phyloP scores from a whole-genome alignment of 2,329 filamentous ascomycete genomes.

The Botrytis squamosa region DNA sequence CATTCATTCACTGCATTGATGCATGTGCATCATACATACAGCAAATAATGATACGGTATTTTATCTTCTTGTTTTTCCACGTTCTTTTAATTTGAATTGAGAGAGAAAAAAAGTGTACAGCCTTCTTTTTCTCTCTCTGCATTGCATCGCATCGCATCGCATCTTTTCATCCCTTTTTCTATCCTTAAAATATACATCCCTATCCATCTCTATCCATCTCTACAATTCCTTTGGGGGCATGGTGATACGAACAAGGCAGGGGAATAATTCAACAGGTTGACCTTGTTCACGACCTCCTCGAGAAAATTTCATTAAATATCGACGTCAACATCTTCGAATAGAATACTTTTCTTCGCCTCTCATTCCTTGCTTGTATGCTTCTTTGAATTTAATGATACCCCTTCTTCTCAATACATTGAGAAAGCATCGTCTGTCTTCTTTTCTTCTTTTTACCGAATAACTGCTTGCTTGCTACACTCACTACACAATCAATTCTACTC shows the following conservation, averaged over 20 bases:
- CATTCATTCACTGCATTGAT: background rate
- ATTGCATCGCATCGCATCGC: slow-evolving; percentile 1
- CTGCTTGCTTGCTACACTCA: slow-evolving; percentile 35
- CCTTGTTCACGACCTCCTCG: background rate
- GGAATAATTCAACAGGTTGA: background rate
- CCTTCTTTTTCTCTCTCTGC: background rate
- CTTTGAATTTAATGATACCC: slow-evolving; percentile 35
- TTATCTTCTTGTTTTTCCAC: slow-evolving; percentile 1
- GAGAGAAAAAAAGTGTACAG: background rate
- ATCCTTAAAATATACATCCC: background rate
- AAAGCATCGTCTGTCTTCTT: slow-evolving; percentile 31
- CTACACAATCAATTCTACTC: slow-evolving; percentile 25
- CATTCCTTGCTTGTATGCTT: background rate
- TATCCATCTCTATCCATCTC: background rate
- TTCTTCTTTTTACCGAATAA: slow-evolving; percentile 31
- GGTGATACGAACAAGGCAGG: background rate
- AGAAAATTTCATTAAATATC: slow-evolving; percentile 10
- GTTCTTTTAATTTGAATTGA: background rate
- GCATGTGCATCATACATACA: slow-evolving; percentile 12
- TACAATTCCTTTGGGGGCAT: background rate
- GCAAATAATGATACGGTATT: slow-evolving; percentile 8
- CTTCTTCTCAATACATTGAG: slow-evolving; percentile 27
- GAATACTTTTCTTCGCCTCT: background rate
- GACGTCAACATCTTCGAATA: slow-evolving; percentile 6
- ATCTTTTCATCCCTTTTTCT: slow-evolving; percentile 1